Conservation (phyloP, 1,139 yeast species). For the Taphrina populina region DNA sequence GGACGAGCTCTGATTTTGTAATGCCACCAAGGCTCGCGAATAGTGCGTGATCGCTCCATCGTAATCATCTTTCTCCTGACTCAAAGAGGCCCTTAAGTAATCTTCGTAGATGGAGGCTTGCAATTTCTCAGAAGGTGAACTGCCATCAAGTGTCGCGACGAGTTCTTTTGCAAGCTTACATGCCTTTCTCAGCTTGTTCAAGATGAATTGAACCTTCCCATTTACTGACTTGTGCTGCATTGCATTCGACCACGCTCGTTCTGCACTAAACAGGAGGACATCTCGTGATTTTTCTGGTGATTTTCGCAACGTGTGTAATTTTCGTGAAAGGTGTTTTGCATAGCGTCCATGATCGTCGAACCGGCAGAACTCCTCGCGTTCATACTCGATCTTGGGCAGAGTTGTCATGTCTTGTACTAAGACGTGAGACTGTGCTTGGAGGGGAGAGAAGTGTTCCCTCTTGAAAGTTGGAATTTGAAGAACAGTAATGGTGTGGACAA, state of each 20-base stretch:
- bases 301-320: conserved; percentile 18
- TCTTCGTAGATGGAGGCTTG: conserved; percentile 11
- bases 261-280: conserved; percentile 22
- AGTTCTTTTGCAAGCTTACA: conserved; percentile 2
- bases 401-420: background rate
- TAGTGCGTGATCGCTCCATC: conserved; percentile 17
- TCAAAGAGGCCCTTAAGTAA: conserved; percentile 6
- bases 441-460: background rate
- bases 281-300: background rate
- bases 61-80: conserved; percentile 12
- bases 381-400: conserved; percentile 19
- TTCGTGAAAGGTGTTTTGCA: conserved; percentile 25
- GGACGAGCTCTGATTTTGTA: conserved; percentile 14
- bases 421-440: background rate
- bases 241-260: conserved; percentile 25
- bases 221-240: conserved; percentile 19
- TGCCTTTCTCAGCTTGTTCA: conserved; percentile 29
- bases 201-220: conserved; percentile 9
- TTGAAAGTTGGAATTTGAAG: no score
- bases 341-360: conserved; percentile 31
- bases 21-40: conserved; percentile 23
- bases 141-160: background rate
- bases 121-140: background rate
- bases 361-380: conserved; percentile 27
- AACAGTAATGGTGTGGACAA: no score